phyloP scores from a whole-genome alignment of 768 basidiomycete species.

The Neoboletus brunneissimus region DNA sequence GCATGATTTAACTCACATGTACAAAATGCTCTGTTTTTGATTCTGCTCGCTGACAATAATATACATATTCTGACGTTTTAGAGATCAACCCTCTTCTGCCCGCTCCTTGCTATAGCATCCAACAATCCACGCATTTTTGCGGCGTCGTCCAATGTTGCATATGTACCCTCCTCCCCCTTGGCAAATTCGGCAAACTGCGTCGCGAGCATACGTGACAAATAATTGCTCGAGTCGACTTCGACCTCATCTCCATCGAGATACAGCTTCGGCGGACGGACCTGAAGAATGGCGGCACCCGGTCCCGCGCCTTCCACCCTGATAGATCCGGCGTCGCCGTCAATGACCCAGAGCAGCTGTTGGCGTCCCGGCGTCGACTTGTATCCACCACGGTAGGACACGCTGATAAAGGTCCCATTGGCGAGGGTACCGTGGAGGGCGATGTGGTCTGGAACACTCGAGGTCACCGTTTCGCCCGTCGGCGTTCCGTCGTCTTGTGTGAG shows the following conservation, averaged over 20 bases:
- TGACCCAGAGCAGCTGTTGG: neutral
- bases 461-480: neutral
- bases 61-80: neutral
- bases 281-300: neutral
- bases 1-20: neutral
- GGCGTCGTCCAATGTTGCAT: slow-evolving; percentile 1
- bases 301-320: neutral
- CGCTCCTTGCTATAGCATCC: neutral
- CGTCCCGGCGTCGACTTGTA: neutral
- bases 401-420: neutral
- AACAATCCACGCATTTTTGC: slow-evolving; percentile 1
- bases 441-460: neutral
- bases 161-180: neutral
- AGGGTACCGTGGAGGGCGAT: neutral
- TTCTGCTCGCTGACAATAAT: neutral
- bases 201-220: neutral
- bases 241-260: neutral
- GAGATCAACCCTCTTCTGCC: neutral
- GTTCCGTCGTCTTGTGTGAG: neutral
- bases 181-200: neutral
- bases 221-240: neutral
- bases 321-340: neutral
- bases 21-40: neutral
- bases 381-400: neutral
- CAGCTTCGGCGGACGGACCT: neutral